Evolutionary conservation across 78 protist genomes (phyloP).

Genomic region (Dictyostelium brefeldianum): DNA sequence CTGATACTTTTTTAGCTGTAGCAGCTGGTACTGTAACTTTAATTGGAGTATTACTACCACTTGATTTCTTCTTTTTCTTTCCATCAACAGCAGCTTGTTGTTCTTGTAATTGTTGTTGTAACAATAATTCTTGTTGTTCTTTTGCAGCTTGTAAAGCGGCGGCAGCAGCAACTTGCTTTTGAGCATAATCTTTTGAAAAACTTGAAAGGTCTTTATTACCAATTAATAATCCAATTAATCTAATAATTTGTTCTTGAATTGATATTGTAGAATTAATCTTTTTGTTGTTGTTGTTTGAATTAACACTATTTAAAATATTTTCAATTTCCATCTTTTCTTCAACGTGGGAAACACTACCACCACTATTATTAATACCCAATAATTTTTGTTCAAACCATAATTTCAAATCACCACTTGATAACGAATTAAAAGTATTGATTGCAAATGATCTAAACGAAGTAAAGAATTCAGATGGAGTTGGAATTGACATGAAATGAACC

Average conservation of each 20-base stretch:
- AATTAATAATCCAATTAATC: slow-evolving; percentile 47
- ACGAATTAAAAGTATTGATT: not conserved
- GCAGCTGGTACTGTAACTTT: not conserved
- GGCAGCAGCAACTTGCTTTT: slow-evolving; percentile 3
- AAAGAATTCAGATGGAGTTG: slow-evolving; percentile 39
- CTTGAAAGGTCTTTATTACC: slow-evolving; percentile 31
- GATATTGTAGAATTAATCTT: not conserved
- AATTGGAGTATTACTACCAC: slow-evolving; percentile 10
- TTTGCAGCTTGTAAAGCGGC: not conserved
- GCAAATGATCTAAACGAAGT: slow-evolving; percentile 25
- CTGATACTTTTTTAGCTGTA: not conserved
- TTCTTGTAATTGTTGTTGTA: slow-evolving; percentile 7
- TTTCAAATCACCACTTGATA: not conserved
- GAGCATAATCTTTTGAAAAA: not conserved
- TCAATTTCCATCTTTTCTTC: slow-evolving; percentile 7
- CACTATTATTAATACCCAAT: not conserved
- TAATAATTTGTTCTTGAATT: slow-evolving; percentile 46
- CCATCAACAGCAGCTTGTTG: slow-evolving; percentile 4
- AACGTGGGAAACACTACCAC: too few relatives aligned
- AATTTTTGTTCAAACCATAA: slow-evolving; percentile 67
- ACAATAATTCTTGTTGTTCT: not conserved
- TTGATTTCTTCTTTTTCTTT: slow-evolving; percentile 23
- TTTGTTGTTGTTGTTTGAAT: not conserved
- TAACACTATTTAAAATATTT: not conserved
- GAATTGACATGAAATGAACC: slow-evolving; percentile 27